Base-by-base conservation (phyloP, 129 eudicot species). In the Heracleum sosnowskyi region DNA sequence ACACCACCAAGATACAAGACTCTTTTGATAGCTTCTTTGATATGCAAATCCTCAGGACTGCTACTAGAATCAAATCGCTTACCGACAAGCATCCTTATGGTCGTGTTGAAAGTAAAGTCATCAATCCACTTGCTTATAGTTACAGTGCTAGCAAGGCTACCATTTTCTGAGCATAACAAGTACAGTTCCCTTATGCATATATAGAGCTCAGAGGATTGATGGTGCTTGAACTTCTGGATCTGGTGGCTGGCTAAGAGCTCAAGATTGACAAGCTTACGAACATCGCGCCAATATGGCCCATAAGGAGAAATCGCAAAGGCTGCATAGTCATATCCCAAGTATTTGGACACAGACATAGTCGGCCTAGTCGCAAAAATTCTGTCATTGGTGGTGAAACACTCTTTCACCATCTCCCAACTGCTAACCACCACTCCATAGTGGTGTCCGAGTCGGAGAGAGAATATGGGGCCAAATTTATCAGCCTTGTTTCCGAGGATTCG, bases 341-440 rank as follows among this genome's bases (percentile, higher is more conserved):
- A 83, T 53, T 83, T 78, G 75, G 83, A 79, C 29, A 86, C 70
- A 12, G 96, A 90, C 86, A 86, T 76, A 45, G 18, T 72, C n/a
- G 96, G 92, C 42, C 92, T 84, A 11, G 87, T 64, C 12, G 90
- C 89, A 37, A 90, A 86, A 20, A 28, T 79, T 35, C 42, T 79
- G 82, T 90, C 96, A n/a, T 90, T 86, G 22, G 84, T 84, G 74
- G 90, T 77, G 78, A 90, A 84, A 49, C 96, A 88, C 24, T 90
- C 87, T 64, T 86, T 88, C 22, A 88, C 83, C 79, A 80, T 69
- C 76, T 84, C 78, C 84, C 81, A 81, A 73, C 73, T 83, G 81
- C 96, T 90, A 24, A 90, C 82, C 55, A 90, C 96, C 49, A 84
- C 42, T 53, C 83, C 92, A 31, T 66, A 86, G 64, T 80, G 86